Conservation (phyloP, 352 stramenopile species). For the Aphanomyces astaci region DNA sequence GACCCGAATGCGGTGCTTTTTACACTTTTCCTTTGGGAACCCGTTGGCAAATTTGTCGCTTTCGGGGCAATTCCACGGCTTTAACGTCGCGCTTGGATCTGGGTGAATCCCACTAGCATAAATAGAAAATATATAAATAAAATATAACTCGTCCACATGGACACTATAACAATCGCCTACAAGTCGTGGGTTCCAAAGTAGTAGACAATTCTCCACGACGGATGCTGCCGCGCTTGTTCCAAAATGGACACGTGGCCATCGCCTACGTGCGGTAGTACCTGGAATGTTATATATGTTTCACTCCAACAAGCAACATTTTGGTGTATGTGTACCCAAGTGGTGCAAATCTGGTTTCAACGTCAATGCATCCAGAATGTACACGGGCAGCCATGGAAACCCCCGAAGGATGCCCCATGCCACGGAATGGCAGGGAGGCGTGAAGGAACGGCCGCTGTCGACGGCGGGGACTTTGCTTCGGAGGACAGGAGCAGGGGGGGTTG, state of each 20-base stretch:
- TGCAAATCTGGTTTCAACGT: neutral
- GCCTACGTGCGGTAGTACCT: neutral
- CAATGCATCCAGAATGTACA: neutral
- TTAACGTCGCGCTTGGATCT: neutral
- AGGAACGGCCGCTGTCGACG: neutral
- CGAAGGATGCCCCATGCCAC: neutral
- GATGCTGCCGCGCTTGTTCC: neutral
- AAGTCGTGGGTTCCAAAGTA: conserved; percentile 1
- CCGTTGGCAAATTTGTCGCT: neutral
- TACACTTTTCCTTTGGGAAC: neutral
- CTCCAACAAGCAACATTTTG: too few relatives aligned
- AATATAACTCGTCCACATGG: neutral
- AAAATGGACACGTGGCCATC: neutral
- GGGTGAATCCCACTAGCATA: neutral
- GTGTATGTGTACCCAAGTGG: neutral
- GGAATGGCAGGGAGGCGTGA: neutral
- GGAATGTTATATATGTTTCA: neutral
- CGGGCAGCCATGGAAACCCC: neutral
- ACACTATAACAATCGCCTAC: neutral
- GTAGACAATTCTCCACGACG: neutral
- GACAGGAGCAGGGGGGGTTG: too few relatives aligned
- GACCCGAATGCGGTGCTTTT: neutral
- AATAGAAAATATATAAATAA: neutral
- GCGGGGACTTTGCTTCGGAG: too few relatives aligned
- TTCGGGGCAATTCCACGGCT: neutral